Evolutionary conservation across 148 eudicot species (phyloP), one percentile per base, ranked within the genome.

Genomic region (Rhododendron simsii): DNA sequence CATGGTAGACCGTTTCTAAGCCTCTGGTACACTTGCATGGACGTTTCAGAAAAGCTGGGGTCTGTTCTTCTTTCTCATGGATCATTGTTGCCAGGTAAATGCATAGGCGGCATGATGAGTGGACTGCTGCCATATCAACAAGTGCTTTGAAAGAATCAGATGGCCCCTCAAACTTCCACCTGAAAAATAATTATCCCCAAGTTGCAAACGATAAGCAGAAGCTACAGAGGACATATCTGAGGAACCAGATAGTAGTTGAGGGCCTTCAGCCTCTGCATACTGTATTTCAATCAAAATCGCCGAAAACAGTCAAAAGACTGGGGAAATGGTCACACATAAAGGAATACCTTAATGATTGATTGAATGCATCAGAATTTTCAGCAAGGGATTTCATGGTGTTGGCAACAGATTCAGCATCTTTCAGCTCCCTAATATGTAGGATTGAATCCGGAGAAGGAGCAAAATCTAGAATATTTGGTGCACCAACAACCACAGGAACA

Each of bases 71-170:
- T 47, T 87, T 75, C 79, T 96, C 94, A 59, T 71, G 95, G 83
- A 92, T 92, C 81, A 50, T 90, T 59, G 99, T 95, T 50, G 99
- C 98, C 87, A 96, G 86, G 89, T 88, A 85, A 88, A 96, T 94
- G 89, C 99, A 96, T 55, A 96, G 87, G 83, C 99, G 99, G 83
- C 99, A 96, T 6, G 99, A 96, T 39, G 99, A 96, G 89, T 96
- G 99, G 76, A 96, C 98, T 59, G 99, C 98, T 73, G 99, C 98
- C 99, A 96, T 94, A 90, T 96, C 99, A 83, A 96, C 91, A 33
- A 96, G 96, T 26, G 98, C 99, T 91, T 95, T 96, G 89, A 96
- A 96, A 69, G 98, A 91, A 91, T 95, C 99, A 63, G 92, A 88
- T 48, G 99, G 99, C 47, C 99, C 99, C 55, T 96, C 95, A 89